Evolutionary conservation across 2,329 filamentous ascomycete species (phyloP), one percentile per base, ranked within the genome.

Genomic region (Aspergillus calidoustus): DNA sequence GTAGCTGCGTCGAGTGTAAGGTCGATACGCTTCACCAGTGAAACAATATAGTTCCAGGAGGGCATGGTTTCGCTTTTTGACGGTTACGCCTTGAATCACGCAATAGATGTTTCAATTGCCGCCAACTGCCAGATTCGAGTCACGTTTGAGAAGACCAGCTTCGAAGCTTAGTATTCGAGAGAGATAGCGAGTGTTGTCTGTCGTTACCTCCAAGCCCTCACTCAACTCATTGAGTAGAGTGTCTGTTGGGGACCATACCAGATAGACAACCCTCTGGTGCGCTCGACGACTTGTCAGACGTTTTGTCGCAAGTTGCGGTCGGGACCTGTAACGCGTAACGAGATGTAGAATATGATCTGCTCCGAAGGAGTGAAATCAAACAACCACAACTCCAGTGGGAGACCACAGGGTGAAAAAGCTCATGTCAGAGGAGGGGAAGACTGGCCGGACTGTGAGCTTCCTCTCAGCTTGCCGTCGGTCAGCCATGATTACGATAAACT

Each of bases 1-100:
- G 81, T 87, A 53, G 81, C 84, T 62, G 76, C 81, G 68, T 83
- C 86, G 68, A 80, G 80, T 6, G 84, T 83, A 64, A 88, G 83
- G 70, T 84, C 81, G 62, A 88, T 82, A 60, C 86, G 81, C 72
- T 80, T 81, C 61, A 68, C 72, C 61, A 82, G 65, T 46, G 74
- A 72, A 59, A 64, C 44, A 9, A 71, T 54, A 13, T 66, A 59
- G 22, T 64, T 62, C 65, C 62, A 63, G 61, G 43, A 58, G 7
- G 47, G n/a, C 66, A 66, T 66, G 54, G 41, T 58, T 34, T 28
- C 19, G 41, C n/a, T 25, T 3, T 7, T 8, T 46, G 19, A 11
- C 22, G 3, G 15, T 47, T 47, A n/a, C 34, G 47, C n/a, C 46
- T 52, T 11, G 17, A 50, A 54, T 54, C 23, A 38, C 22, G 17